A percentile compares a stretch with the other conserved stretches of the same genome.
Conservation (phyloP, 805 yeast species). For the Danielia oregonensis region DNA sequence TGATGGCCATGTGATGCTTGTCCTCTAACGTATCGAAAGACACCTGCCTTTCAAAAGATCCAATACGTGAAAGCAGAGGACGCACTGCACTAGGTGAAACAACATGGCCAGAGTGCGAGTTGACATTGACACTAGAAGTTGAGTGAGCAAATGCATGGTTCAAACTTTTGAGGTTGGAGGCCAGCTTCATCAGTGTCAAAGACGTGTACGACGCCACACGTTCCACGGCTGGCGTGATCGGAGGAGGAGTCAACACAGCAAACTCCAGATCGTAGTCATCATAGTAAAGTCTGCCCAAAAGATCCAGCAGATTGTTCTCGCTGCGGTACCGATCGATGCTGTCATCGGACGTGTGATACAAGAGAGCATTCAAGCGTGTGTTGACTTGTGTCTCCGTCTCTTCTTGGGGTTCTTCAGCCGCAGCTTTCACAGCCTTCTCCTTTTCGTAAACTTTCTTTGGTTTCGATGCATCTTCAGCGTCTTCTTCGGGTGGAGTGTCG, state of each 20-base stretch:
- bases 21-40: conserved; percentile 38
- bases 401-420: conserved; percentile 2
- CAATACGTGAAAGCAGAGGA: background rate
- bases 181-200: background rate
- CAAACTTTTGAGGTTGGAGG: background rate
- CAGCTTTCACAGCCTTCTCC: conserved; percentile 12
- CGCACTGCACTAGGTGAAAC: conserved; percentile 1
- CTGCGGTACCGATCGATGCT: conserved; percentile 33
- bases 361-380: conserved; percentile 35
- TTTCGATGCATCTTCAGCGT: conserved; percentile 2
- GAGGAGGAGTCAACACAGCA: conserved; percentile 12
- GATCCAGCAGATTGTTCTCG: conserved; percentile 37
- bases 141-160: background rate
- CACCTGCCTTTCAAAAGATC: conserved; percentile 35
- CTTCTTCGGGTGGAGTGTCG: conserved; percentile 3
- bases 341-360: conserved; percentile 37
- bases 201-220: conserved; percentile 14
- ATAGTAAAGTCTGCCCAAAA: conserved; percentile 39
- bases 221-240: conserved; percentile 11
- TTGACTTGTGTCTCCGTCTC: conserved; percentile 31
- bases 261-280: conserved; percentile 39
- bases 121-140: background rate
- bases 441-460: conserved; percentile 14
- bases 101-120: conserved; percentile 6
- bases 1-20: conserved; percentile 31